A percentile compares a stretch with the other conserved stretches of the same genome.
phyloP scores from a whole-genome alignment of 805 yeast species.

The Metschnikowia cubensis region DNA sequence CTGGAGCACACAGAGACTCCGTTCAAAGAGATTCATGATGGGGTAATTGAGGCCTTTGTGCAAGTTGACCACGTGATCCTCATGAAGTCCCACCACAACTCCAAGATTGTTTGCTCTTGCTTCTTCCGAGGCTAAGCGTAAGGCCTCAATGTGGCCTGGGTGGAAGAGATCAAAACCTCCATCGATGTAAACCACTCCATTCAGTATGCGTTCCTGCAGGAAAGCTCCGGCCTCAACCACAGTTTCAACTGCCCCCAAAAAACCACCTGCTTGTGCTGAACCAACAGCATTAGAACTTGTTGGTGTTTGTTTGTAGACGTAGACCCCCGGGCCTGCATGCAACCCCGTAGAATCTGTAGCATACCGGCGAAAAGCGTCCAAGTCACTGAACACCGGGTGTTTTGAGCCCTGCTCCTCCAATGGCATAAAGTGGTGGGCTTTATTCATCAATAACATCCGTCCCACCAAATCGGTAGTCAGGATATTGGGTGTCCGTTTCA shows the following conservation, averaged over 20 bases:
- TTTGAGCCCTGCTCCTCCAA: constrained; percentile 22
- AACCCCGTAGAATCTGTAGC: constrained; percentile 63
- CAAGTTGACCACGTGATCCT: constrained; percentile 52
- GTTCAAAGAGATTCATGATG: constrained; percentile 82
- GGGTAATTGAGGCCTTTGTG: constrained; percentile 66
- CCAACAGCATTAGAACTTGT: too few species aligned
- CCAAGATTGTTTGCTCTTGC: constrained; percentile 37
- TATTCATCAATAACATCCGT: constrained; percentile 66
- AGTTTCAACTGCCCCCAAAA: constrained; percentile 15
- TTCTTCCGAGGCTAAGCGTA: constrained; percentile 44
- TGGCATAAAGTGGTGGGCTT: constrained; percentile 50
- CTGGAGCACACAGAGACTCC: constrained; percentile 83
- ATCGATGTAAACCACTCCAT: constrained; percentile 52
- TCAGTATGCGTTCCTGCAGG: constrained; percentile 13
- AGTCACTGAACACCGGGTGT: constrained; percentile 25
- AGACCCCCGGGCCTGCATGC: constrained; percentile 55
- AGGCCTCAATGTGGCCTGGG: constrained; percentile 83
- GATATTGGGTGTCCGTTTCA: constrained; percentile 89
- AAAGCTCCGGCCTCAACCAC: constrained; percentile 33
- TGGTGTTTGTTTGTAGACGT: constrained; percentile 16
- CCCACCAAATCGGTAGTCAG: constrained; percentile 94
- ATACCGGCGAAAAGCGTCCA: constrained; percentile 47
- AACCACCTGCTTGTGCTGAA: too few species aligned
- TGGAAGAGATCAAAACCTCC: constrained; percentile 93
- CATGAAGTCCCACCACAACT: constrained; percentile 66